phyloP scores from a whole-genome alignment of 352 stramenopile genomes.

The Globisporangium paroecandrum region DNA sequence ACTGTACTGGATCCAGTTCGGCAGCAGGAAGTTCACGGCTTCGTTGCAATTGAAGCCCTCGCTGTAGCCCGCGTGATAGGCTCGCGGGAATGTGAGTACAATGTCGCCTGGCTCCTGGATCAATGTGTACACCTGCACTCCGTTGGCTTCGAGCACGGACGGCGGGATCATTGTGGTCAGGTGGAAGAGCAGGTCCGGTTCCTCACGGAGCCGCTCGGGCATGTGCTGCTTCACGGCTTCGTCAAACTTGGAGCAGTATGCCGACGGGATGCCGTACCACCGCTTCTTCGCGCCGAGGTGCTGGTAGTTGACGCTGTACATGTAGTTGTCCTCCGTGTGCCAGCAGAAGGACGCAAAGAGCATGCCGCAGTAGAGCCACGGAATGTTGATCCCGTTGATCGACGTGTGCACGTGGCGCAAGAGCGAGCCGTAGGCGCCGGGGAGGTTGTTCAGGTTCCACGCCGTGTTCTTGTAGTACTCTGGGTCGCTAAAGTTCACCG shows the following conservation, averaged over 20 bases:
- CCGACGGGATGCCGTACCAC: constrained; percentile 90
- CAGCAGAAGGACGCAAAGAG: constrained; percentile 98
- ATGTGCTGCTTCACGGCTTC: constrained; percentile 41
- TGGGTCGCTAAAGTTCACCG: constrained; percentile 47
- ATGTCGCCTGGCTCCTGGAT: constrained; percentile 92
- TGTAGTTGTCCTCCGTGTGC: constrained; percentile 99
- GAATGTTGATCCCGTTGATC: constrained; percentile 97
- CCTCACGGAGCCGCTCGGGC: constrained; percentile 58
- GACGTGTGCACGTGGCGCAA: constrained; percentile 91
- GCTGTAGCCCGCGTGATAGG: constrained; percentile 96
- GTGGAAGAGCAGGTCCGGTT: constrained; percentile 65
- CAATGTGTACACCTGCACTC: constrained; percentile 60
- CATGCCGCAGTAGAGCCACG: constrained; percentile 98
- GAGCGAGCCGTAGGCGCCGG: constrained; percentile 89
- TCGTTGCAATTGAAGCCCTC: constrained; percentile 94
- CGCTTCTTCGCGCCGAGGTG: constrained; percentile 95
- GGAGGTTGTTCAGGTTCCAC: constrained; percentile 99
- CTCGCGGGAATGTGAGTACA: constrained; percentile 96
- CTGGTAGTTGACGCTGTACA: constrained; percentile 99
- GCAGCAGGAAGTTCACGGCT: constrained; percentile 84
- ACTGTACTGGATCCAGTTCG: constrained; percentile 84
- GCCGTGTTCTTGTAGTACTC: constrained; percentile 78
- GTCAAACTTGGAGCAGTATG: constrained; percentile 56
- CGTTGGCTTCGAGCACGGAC: constrained; percentile 35
- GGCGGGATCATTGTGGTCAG: constrained; percentile 75